A percentile compares a stretch with the other conserved stretches of the same genome.
Conservation (phyloP, 768 basidiomycete species). For the Lepiota brunneoincarnata region DNA sequence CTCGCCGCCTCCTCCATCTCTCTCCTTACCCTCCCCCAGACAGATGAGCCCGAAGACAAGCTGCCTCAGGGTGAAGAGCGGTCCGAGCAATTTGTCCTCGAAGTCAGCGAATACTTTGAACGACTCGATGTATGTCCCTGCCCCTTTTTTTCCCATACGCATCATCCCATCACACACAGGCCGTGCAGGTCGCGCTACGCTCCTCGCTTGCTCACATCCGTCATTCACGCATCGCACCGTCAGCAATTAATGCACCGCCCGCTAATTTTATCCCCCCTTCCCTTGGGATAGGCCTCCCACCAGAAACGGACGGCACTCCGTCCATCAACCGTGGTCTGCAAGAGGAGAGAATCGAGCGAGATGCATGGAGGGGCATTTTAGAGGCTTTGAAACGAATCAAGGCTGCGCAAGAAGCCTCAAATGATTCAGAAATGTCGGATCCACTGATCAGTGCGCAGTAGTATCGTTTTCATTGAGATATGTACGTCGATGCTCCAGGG, state of each 20-base stretch:
- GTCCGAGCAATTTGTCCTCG: conserved; percentile 81
- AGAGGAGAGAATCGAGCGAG: conserved; percentile 71
- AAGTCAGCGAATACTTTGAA: conserved; percentile 85
- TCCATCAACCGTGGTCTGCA: conserved; percentile 62
- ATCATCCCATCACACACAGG: conserved; percentile 32
- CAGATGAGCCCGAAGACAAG: conserved; percentile 62
- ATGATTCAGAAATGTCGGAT: conserved; percentile 14
- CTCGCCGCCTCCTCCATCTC: conserved; percentile 78
- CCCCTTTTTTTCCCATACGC: conserved; percentile 1
- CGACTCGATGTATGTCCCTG: conserved; percentile 62
- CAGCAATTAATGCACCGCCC: conserved; percentile 81
- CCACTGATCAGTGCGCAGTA: neutral
- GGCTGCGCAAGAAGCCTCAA: conserved; percentile 30
- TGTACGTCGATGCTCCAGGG: neutral
- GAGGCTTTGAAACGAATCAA: conserved; percentile 65
- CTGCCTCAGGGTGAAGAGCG: conserved; percentile 81
- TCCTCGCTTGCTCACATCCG: conserved; percentile 80
- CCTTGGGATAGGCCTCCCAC: conserved; percentile 72
- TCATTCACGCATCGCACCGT: conserved; percentile 79
- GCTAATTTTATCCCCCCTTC: conserved; percentile 73
- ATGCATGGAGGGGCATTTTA: conserved; percentile 77
- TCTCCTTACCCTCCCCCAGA: conserved; percentile 79
- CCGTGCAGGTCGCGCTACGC: conserved; percentile 74
- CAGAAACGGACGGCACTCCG: conserved; percentile 28
- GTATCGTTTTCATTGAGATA: neutral